These are phyloP conservation scores for Rhododendron simsii DNA, from an alignment of 148 eudicot species.

Conservation along the genomic window DNA sequence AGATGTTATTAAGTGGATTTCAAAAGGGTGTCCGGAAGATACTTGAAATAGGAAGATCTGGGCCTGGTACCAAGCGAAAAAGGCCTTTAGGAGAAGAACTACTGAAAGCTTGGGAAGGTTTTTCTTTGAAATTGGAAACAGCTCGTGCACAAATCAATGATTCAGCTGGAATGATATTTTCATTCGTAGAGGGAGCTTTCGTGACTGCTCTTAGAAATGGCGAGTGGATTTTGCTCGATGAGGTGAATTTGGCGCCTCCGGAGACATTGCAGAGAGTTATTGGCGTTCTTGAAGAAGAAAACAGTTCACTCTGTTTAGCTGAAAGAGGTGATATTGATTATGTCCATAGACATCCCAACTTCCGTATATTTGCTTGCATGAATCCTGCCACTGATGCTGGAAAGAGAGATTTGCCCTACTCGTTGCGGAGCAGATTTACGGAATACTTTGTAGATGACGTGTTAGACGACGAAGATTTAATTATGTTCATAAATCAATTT, in stretches of 20 bases:
- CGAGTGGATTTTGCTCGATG: constrained; percentile 98
- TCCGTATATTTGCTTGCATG: constrained; percentile 97
- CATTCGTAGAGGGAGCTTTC: constrained; percentile 96
- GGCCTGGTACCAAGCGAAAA: constrained; percentile 61
- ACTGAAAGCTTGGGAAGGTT: constrained; percentile 47
- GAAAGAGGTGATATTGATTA: constrained; percentile 86
- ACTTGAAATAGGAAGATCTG: constrained; percentile 29
- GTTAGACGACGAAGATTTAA: constrained; percentile 72
- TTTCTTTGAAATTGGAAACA: constrained; percentile 57
- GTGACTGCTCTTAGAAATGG: constrained; percentile 83
- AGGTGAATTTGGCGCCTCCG: constrained; percentile 94
- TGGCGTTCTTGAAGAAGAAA: constrained; percentile 92
- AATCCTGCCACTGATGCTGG: constrained; percentile 99
- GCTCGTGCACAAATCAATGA: constrained; percentile 54
- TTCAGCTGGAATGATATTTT: constrained; percentile 85
- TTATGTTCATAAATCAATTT: constrained; percentile 60
- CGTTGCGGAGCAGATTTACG: constrained; percentile 77
- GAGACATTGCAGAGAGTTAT: constrained; percentile 90
- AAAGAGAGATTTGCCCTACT: constrained; percentile 82
- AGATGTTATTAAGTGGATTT: constrained; percentile 44
- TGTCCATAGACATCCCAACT: constrained; percentile 61
- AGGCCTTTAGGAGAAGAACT: constrained; percentile 49
- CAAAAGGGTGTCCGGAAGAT: constrained; percentile 40
- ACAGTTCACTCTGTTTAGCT: constrained; percentile 85
- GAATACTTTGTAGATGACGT: constrained; percentile 92